These are phyloP conservation scores for Paramecium pentaurelia DNA, from an alignment of 73 alveolate genomes.

Conservation along the genomic window DNA sequence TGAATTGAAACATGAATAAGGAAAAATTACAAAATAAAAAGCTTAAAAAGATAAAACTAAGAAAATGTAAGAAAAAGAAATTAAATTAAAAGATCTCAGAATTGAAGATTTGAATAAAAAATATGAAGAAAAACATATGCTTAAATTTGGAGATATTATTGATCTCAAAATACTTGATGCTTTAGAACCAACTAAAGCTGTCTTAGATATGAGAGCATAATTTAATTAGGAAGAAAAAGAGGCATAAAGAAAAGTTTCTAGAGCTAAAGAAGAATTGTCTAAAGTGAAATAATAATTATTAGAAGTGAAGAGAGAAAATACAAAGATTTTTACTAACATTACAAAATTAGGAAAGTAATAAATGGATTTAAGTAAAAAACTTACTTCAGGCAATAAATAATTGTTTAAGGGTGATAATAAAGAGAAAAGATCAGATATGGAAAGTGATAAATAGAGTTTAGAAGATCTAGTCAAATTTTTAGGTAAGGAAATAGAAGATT, in stretches of 20 bases:
- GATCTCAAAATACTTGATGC: conserved; percentile 83
- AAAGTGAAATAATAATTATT: conserved; percentile 72
- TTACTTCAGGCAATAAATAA: conserved; percentile 78
- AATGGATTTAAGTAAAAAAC: conserved; percentile 73
- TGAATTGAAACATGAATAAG: conserved; percentile 59
- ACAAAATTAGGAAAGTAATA: conserved; percentile 73
- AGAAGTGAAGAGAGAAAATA: conserved; percentile 78
- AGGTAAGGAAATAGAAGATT: conserved; percentile 78
- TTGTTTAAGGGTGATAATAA: conserved; percentile 85
- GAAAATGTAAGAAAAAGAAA: conserved; percentile 70
- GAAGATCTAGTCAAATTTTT: conserved; percentile 78
- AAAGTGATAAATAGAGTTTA: conserved; percentile 72
- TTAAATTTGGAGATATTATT: conserved; percentile 79
- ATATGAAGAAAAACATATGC: conserved; percentile 82
- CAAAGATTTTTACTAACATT: conserved; percentile 75
- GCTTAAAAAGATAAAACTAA: conserved; percentile 65
- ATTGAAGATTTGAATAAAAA: conserved; percentile 77
- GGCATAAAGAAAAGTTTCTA: conserved; percentile 53
- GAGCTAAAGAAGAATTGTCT: conserved; percentile 71
- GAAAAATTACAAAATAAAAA: conserved; percentile 71
- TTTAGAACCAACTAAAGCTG: conserved; percentile 63
- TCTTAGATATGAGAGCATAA: conserved; percentile 54
- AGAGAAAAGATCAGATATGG: conserved; percentile 69
- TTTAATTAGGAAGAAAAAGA: conserved; percentile 66
- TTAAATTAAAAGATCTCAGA: conserved; percentile 68